phyloP scores from a whole-genome alignment of 495 filamentous ascomycete genomes.

The Aspergillus nanangensis region DNA sequence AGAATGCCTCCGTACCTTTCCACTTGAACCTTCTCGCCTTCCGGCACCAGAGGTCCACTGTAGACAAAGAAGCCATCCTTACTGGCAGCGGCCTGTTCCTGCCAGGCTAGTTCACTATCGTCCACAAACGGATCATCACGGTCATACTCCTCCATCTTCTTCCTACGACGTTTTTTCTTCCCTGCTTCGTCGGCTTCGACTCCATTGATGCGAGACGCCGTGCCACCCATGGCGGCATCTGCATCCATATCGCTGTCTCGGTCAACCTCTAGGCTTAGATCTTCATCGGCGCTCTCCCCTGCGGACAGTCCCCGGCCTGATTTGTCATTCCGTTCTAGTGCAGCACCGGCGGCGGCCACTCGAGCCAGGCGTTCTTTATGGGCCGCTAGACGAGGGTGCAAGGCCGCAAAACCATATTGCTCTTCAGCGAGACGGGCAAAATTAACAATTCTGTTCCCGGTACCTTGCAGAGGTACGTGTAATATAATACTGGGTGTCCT shows the following conservation, averaged over 20 bases:
- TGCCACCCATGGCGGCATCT: constrained; percentile 72
- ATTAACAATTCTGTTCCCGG: constrained; percentile 86
- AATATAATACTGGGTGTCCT: constrained; percentile 77
- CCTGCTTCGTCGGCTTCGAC: constrained; percentile 44
- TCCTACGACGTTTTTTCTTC: constrained; percentile 66
- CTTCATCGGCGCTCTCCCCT: constrained; percentile 62
- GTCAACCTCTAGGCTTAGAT: constrained; percentile 39
- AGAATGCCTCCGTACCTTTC: constrained; percentile 53
- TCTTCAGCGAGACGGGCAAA: constrained; percentile 92
- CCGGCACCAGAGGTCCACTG: constrained; percentile 76
- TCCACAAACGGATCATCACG: constrained; percentile 97
- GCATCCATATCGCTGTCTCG: constrained; percentile 59
- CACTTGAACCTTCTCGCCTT: constrained; percentile 82
- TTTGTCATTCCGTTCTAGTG: constrained; percentile 64
- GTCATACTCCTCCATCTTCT: constrained; percentile 94
- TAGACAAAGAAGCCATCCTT: constrained; percentile 92
- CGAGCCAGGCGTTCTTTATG: constrained; percentile 75
- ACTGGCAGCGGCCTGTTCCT: constrained; percentile 88
- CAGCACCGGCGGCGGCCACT: constrained; percentile 78
- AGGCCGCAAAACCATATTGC: constrained; percentile 86
- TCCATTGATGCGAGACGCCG: constrained; percentile 42
- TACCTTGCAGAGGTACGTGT: constrained; percentile 72
- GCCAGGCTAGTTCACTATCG: constrained; percentile 92
- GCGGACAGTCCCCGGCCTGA: constrained; percentile 47
- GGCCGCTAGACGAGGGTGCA: constrained; percentile 86